Evolutionary conservation across 1,139 yeast species (phyloP).

Genomic region (Keqinozyma sinolaborantium): DNA sequence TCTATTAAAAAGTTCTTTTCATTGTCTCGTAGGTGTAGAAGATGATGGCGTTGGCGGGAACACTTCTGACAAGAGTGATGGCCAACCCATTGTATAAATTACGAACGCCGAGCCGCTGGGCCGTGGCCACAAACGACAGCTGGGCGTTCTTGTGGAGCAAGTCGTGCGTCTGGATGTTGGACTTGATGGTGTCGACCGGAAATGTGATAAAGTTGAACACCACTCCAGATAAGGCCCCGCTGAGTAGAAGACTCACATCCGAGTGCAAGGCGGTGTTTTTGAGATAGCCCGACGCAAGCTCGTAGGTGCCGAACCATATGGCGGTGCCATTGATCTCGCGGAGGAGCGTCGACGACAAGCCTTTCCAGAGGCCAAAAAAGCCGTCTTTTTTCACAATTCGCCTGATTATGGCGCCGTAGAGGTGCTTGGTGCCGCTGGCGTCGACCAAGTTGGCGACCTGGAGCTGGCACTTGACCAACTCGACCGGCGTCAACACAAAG

Average conservation of each 20-base stretch:
- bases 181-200: slow-evolving; percentile 90
- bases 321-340: slow-evolving; percentile 91
- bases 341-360: slow-evolving; percentile 77
- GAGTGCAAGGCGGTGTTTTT: slow-evolving; percentile 28
- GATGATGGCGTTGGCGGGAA: slow-evolving; percentile 87
- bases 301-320: slow-evolving; percentile 92
- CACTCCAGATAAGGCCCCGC: slow-evolving; percentile 89
- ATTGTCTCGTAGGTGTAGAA: slow-evolving; percentile 75
- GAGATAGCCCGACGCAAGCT: slow-evolving; percentile 44
- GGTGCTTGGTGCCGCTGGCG: slow-evolving; percentile 6
- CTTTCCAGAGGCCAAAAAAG: slow-evolving; percentile 64
- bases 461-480: slow-evolving; percentile 79
- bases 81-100: slow-evolving; percentile 86
- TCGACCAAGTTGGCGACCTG: slow-evolving; percentile 62
- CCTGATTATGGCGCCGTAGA: slow-evolving; percentile 33
- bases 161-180: slow-evolving; percentile 73
- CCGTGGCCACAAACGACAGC: slow-evolving; percentile 25
- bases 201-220: slow-evolving; percentile 75
- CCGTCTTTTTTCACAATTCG: slow-evolving; percentile 52
- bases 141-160: slow-evolving; percentile 15
- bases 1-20: slow-evolving; percentile 32
- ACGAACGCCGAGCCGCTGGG: slow-evolving; percentile 40
- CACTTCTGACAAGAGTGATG: slow-evolving; percentile 74
- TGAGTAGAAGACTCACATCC: slow-evolving; percentile 53
- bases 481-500: slow-evolving; percentile 84